Conservation (phyloP, 805 yeast genomes). For the Saturnispora mendoncae region DNA sequence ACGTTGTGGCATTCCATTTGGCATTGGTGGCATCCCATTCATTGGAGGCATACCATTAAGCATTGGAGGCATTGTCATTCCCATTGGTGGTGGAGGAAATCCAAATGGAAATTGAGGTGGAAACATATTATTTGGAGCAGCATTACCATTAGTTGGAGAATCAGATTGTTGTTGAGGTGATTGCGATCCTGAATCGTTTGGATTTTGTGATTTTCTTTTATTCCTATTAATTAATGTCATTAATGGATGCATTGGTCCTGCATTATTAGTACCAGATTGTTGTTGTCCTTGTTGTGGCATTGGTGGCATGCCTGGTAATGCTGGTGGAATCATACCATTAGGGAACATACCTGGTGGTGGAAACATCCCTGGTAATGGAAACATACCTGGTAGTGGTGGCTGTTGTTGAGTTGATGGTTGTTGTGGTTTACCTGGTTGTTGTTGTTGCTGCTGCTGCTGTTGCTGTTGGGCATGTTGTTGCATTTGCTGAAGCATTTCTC, state of each 20-base stretch:
- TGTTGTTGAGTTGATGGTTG: conserved; percentile 6
- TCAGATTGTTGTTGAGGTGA: conserved; percentile 1
- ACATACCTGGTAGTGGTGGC: conserved; percentile 5
- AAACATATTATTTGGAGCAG: not conserved
- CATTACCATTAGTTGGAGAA: too few species aligned
- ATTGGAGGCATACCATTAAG: conserved; percentile 5
- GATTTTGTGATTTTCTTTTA: conserved; percentile 12
- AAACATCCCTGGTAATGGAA: conserved; percentile 2
- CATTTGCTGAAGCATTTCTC: not conserved
- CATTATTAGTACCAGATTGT: conserved; percentile 2
- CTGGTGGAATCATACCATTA: conserved; percentile 5
- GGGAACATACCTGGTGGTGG: conserved; percentile 10
- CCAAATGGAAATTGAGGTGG: conserved; percentile 4
- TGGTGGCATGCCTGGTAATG: not conserved
- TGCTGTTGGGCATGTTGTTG: conserved; percentile 6
- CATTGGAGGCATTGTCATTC: conserved; percentile 4
- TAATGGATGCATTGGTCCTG: conserved; percentile 14
- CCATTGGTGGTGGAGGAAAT: conserved; percentile 6
- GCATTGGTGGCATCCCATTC: conserved; percentile 7
- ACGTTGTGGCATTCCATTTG: not conserved
- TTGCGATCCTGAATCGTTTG: conserved; percentile 4
- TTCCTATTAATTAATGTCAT: conserved; percentile 14
- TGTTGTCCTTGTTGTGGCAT: conserved; percentile 3
- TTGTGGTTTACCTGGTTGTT: conserved; percentile 4
- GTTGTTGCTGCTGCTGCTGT: conserved; percentile 6